Evolutionary conservation across 768 basidiomycete genomes (phyloP).

Genomic region (Kockovaella imperatae): DNA sequence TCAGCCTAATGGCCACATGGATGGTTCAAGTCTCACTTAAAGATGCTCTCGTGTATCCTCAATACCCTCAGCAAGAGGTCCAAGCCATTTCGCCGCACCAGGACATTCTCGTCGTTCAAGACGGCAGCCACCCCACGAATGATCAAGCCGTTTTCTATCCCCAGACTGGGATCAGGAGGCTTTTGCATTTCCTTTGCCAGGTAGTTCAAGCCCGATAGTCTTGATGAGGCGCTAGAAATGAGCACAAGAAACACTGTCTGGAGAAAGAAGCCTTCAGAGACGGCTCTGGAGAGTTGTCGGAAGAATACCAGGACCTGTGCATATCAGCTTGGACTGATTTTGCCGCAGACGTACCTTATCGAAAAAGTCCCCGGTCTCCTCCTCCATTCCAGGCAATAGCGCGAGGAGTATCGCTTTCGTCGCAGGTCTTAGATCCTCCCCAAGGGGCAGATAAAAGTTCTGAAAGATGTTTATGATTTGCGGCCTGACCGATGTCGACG

Average conservation of each 20-base stretch:
- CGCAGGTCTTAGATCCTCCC: slow-evolving; percentile 69
- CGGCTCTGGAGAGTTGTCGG: slow-evolving; percentile 71
- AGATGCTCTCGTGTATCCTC: slow-evolving; percentile 10
- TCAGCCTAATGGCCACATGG: too few species aligned
- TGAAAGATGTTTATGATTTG: slow-evolving; percentile 85
- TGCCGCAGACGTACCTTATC: slow-evolving; percentile 48
- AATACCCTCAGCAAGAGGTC: slow-evolving; percentile 58
- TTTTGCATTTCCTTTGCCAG: slow-evolving; percentile 68
- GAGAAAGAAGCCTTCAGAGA: slow-evolving; percentile 82
- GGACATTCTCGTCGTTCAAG: slow-evolving; percentile 84
- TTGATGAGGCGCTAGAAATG: slow-evolving; percentile 75
- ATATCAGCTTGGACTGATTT: slow-evolving; percentile 6
- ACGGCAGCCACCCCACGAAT: slow-evolving; percentile 84
- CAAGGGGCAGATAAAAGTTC: slow-evolving; percentile 79
- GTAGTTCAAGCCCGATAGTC: slow-evolving; percentile 80
- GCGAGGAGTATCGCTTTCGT: slow-evolving; percentile 94
- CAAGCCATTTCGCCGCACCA: slow-evolving; percentile 76
- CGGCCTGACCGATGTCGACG: slow-evolving; percentile 96
- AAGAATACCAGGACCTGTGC: slow-evolving; percentile 71
- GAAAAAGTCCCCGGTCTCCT: slow-evolving; percentile 95
- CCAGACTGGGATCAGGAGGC: slow-evolving; percentile 39
- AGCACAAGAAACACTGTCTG: slow-evolving; percentile 93
- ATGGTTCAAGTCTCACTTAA: slow-evolving; percentile 10
- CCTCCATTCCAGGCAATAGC: slow-evolving; percentile 87
- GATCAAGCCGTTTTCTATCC: slow-evolving; percentile 74